Conservation (phyloP, 129 eudicot species). For the Flaveria ramosissima region DNA sequence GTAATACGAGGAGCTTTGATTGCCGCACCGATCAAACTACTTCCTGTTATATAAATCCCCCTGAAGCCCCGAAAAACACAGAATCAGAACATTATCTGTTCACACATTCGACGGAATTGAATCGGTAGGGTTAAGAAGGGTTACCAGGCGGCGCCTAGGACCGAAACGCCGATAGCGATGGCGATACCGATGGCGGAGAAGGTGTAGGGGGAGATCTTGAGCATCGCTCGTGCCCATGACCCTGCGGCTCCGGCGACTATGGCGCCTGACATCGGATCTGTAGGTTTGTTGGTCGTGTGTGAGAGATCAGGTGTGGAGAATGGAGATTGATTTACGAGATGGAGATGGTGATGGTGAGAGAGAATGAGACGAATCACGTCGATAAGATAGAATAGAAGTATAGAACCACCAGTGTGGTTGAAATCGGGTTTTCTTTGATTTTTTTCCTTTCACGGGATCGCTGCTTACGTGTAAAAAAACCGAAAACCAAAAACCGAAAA, state of each 20-base stretch:
- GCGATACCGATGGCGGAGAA: conserved; percentile 84
- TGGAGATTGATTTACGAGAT: neutral
- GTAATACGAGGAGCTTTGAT: conserved; percentile 95
- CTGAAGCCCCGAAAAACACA: conserved; percentile 23
- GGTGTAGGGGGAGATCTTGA: conserved; percentile 82
- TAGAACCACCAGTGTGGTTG: too few species aligned
- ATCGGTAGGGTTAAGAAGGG: neutral
- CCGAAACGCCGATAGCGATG: conserved; percentile 73
- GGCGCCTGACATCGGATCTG: conserved; percentile 40
- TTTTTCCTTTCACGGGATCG: too few species aligned
- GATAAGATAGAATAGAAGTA: too few species aligned
- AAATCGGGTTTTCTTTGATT: neutral
- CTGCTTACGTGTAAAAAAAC: too few species aligned
- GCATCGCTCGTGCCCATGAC: conserved; percentile 65
- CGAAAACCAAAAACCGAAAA: too few species aligned
- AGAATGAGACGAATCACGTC: too few species aligned
- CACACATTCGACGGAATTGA: neutral
- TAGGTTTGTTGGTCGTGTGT: neutral
- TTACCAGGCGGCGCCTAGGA: conserved; percentile 82
- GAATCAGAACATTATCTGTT: neutral
- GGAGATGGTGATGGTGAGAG: neutral
- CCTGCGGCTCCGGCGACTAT: conserved; percentile 50
- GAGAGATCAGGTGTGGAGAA: conserved; percentile 4
- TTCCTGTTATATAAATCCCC: conserved; percentile 89
- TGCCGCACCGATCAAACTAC: conserved; percentile 95